phyloP scores from a whole-genome alignment of 2,329 filamentous ascomycete genomes.

The Fusarium duplospermum region DNA sequence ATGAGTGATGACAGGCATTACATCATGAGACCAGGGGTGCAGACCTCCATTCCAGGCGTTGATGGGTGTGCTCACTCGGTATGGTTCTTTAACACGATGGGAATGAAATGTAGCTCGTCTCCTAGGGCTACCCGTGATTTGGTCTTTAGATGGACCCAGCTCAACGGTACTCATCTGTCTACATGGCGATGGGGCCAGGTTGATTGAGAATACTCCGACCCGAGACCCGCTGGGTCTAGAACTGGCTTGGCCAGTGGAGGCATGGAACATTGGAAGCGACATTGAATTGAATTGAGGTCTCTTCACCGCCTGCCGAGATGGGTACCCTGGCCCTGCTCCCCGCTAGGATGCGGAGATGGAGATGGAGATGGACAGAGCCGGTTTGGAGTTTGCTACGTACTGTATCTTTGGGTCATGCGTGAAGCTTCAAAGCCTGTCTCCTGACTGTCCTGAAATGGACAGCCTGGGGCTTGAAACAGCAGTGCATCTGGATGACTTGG shows the following conservation, averaged over 20 bases:
- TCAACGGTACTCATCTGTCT: not conserved
- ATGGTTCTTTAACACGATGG: not conserved
- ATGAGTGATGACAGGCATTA: constrained; percentile 23
- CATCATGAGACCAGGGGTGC: constrained; percentile 31
- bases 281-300: not conserved
- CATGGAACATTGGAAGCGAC: not conserved
- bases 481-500: not conserved
- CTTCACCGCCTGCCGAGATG: constrained; percentile 6
- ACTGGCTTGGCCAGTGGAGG: not conserved
- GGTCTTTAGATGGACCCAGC: not conserved
- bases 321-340: not conserved
- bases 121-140: constrained; percentile 15
- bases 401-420: constrained; percentile 6
- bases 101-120: not conserved
- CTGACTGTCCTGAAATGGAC: not conserved
- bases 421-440: not conserved
- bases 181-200: constrained; percentile 11
- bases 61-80: not conserved
- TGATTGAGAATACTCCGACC: constrained; percentile 7
- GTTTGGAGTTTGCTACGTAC: not conserved
- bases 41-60: not conserved
- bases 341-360: not conserved
- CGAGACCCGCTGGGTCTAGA: constrained; percentile 10
- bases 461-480: not conserved
- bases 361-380: not conserved